phyloP scores from a whole-genome alignment of 352 stramenopile genomes.

The Plasmopara muralis region DNA sequence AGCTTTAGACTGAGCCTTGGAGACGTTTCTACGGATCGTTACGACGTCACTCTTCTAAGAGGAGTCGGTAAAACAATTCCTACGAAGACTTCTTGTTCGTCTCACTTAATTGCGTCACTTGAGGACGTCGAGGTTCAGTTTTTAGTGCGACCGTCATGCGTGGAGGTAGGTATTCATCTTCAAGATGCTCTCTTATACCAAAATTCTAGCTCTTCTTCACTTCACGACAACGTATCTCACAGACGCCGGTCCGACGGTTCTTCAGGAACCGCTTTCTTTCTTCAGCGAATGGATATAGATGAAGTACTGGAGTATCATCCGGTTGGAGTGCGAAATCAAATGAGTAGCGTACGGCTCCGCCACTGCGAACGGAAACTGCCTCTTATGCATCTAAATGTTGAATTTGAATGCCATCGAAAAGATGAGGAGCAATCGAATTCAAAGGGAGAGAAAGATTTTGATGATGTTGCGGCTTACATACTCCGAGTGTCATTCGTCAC shows the following conservation, averaged over 20 bases:
- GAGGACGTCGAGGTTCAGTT: slow-evolving; percentile 69
- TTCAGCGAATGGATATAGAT: slow-evolving; percentile 71
- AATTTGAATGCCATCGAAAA: slow-evolving; percentile 31
- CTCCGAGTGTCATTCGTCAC: slow-evolving; percentile 64
- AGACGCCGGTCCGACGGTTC: slow-evolving; percentile 16
- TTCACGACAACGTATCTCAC: slow-evolving; percentile 11
- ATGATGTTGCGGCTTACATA: slow-evolving; percentile 21
- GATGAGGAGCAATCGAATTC: slow-evolving; percentile 9
- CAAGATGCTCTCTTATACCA: slow-evolving; percentile 64
- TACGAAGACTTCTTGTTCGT: slow-evolving; percentile 8
- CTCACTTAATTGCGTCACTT: slow-evolving; percentile 41
- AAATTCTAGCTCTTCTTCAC: slow-evolving; percentile 11
- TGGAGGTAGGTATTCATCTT: slow-evolving; percentile 64
- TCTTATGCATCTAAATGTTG: slow-evolving; percentile 58
- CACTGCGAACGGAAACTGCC: slow-evolving; percentile 64
- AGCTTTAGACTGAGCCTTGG: slow-evolving; percentile 52
- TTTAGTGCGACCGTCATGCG: slow-evolving; percentile 51
- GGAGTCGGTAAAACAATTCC: slow-evolving; percentile 4
- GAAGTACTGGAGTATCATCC: slow-evolving; percentile 65
- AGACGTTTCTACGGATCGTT: slow-evolving; percentile 14
- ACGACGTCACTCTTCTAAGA: slow-evolving; percentile 10
- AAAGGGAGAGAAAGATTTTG: slow-evolving; percentile 9
- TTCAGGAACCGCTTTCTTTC: slow-evolving; percentile 41
- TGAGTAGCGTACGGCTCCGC: slow-evolving; percentile 66
- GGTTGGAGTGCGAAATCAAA: slow-evolving; percentile 45